Base-by-base conservation (phyloP, 2,329 filamentous ascomycete species). In the Arachnomyces sp. region DNA sequence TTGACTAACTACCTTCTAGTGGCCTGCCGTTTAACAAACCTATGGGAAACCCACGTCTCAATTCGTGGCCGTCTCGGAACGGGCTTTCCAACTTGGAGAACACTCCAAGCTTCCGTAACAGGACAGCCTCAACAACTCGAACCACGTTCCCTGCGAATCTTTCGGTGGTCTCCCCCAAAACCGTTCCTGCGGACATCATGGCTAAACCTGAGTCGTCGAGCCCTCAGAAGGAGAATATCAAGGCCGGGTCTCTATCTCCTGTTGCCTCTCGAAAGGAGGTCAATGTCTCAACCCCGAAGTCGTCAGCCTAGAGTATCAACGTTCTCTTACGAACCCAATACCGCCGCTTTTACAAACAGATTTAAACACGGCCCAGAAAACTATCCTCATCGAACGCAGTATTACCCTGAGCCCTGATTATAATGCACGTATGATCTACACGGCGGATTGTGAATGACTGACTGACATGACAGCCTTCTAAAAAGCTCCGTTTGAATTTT, bases 191-290 rank as follows among this genome's bases (percentile, higher is more conserved):
- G 13, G 47, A 44, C 36, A 45, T 45, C 15, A 55, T 61, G 17
- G 49, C 50, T 36, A 57, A 54, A 36, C 58, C 63, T 9, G 58
- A 58, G 33, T 59, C 59, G 38, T 61, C 62, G 17, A 68, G 58
- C 43, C 61, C 65, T n/a, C 59, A 58, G 21, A 68, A 66, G 46
- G 59, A 62, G 36, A 60, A 57, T 28, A 50, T 57, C 44, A 57
- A 59, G 40, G 50, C 61, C 12, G 61, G 56, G 11, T 63, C 62
- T 25, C 40, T 55, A 31, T 67, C 64, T 9, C 63, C 63, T 3
- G 52, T 57, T 17, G 59, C 62, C 9, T 61, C 62, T 11, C 59
- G 61, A 42, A 62, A 63, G 51, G 60, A 63, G 44, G 54, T 66
- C 31, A 42, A 55, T 28, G 46, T 61, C 33, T 56, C 57, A 13